phyloP scores from a whole-genome alignment of 208 protist species.

The Acanthamoeba castellanii region DNA sequence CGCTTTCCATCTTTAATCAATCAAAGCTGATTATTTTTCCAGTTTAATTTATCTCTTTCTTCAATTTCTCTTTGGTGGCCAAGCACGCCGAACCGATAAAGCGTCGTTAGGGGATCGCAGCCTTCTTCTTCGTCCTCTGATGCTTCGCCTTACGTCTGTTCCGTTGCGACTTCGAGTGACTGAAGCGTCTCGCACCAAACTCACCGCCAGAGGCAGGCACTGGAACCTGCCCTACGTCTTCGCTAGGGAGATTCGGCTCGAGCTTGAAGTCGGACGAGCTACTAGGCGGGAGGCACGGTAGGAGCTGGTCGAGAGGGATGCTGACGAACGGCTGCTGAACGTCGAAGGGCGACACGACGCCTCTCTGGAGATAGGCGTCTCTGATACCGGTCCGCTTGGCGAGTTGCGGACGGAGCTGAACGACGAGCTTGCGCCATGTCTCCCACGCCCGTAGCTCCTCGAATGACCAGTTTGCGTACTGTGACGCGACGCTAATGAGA shows the following conservation, averaged over 20 bases:
- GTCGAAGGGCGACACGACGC: not conserved
- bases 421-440: not conserved
- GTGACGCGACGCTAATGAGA: not conserved
- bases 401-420: not conserved
- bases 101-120: no score
- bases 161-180: no score
- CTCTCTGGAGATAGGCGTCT: not conserved
- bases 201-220: not conserved
- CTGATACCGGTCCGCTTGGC: not conserved
- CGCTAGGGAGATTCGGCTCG: no score
- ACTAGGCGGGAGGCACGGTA: no score
- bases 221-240: no score
- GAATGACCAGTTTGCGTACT: not conserved
- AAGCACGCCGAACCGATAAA: no score
- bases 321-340: no score
- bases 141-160: no score
- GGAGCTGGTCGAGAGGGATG: no score
- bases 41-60: not conserved
- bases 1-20: conserved; percentile 5
- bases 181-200: no score
- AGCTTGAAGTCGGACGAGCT: no score
- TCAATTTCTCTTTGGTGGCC: not conserved
- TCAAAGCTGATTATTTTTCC: not conserved
- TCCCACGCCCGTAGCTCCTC: not conserved
- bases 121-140: no score